Conservation (phyloP, 768 basidiomycete genomes). For the Amanita muscaria region DNA sequence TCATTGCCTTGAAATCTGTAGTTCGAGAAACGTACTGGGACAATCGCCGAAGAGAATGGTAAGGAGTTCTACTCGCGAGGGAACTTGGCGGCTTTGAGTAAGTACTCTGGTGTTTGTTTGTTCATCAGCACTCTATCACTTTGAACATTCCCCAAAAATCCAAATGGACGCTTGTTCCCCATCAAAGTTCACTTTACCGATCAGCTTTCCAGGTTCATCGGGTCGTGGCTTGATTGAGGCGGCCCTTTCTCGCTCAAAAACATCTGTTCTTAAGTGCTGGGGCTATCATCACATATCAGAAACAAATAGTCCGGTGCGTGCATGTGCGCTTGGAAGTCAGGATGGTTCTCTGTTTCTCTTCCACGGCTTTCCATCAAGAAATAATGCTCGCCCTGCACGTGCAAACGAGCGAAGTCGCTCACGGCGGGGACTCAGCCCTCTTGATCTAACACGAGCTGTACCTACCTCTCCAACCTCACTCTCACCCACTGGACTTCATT, state of each 20-base stretch:
- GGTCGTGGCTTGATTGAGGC: slow-evolving; percentile 18
- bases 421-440: slow-evolving; percentile 12
- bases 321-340: slow-evolving; percentile 31
- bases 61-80: too few species aligned
- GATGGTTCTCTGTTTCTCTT: slow-evolving; percentile 39
- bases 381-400: slow-evolving; percentile 11
- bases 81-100: too few species aligned
- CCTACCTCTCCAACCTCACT: slow-evolving; percentile 28
- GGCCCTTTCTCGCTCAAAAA: slow-evolving; percentile 23
- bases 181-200: slow-evolving; percentile 19
- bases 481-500: slow-evolving; percentile 41
- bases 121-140: too few species aligned
- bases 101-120: too few species aligned
- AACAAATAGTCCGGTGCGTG: slow-evolving; percentile 12
- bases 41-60: too few species aligned
- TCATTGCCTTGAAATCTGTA: too few species aligned
- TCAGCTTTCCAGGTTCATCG: slow-evolving; percentile 23
- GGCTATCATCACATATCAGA: slow-evolving; percentile 6
- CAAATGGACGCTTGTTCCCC: background rate
- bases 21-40: too few species aligned
- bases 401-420: slow-evolving; percentile 6
- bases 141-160: too few species aligned
- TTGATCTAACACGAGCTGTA: slow-evolving; percentile 14
- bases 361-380: slow-evolving; percentile 14
- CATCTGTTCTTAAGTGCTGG: slow-evolving; percentile 27